Evolutionary conservation across 176 grass and related monocot species (phyloP).

Genomic region (Triticum turgidum): DNA sequence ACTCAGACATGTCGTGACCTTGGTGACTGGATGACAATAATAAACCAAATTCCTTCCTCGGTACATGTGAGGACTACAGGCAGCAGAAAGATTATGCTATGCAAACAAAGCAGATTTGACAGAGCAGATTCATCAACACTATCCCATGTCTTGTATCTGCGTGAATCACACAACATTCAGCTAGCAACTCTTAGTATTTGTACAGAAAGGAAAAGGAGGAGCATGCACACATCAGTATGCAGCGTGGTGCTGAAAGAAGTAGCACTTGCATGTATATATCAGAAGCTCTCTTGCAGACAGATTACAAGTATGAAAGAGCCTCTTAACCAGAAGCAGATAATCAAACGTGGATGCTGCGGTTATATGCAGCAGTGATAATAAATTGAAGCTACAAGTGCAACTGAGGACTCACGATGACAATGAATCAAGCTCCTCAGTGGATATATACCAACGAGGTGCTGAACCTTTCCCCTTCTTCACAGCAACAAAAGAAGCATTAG

Average conservation of each 20-base stretch:
- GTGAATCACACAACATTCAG: conserved; percentile 17
- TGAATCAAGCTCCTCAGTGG: conserved; percentile 74
- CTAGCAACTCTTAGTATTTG: neutral
- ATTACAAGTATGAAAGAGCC: conserved; percentile 19
- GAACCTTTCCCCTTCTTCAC: conserved; percentile 68
- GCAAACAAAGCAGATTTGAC: conserved; percentile 11
- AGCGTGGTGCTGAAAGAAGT: neutral
- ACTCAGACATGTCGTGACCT: too few relatives aligned
- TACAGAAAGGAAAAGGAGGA: conserved; percentile 12
- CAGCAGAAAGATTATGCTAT: neutral
- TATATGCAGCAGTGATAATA: conserved; percentile 11
- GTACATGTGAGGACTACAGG: neutral
- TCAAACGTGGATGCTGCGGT: neutral
- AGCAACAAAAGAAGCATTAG: conserved; percentile 40
- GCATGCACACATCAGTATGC: neutral
- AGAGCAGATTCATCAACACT: neutral
- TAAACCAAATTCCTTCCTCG: neutral
- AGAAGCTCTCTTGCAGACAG: neutral
- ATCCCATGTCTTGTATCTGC: neutral
- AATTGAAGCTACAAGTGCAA: conserved; percentile 3
- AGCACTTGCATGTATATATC: neutral
- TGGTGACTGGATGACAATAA: conserved; percentile 7
- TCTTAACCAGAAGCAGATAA: conserved; percentile 4
- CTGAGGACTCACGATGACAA: conserved; percentile 69
- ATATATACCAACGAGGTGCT: conserved; percentile 84